Evolutionary conservation across 2,329 filamentous ascomycete species (phyloP).

Genomic region (Aureobasidium sp.): DNA sequence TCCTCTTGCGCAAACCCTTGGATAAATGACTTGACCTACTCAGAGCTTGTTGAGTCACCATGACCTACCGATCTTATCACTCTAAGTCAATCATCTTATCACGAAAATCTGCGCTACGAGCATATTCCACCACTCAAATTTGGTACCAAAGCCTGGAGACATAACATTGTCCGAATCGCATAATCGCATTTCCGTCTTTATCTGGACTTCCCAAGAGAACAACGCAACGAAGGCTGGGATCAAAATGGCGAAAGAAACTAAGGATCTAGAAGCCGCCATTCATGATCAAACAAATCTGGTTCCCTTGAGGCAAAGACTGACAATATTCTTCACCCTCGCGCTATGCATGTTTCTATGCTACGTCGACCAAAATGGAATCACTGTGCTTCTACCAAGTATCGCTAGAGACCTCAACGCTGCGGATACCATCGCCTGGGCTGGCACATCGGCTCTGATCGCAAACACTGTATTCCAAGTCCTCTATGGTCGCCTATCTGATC

Average conservation of each 20-base stretch:
- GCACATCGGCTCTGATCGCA: slow-evolving; percentile 47
- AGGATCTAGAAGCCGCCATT: slow-evolving; percentile 34
- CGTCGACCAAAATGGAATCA: slow-evolving; percentile 53
- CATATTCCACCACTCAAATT: not conserved
- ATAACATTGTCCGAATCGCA: not conserved
- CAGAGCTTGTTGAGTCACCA: not conserved
- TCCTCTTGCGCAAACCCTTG: too few relatives aligned
- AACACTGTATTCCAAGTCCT: slow-evolving; percentile 59
- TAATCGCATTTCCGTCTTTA: not conserved
- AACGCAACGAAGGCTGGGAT: too few relatives aligned
- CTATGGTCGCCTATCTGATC: slow-evolving; percentile 43
- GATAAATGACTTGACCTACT: too few relatives aligned
- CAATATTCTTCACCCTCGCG: slow-evolving; percentile 47
- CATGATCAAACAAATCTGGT: slow-evolving; percentile 54
- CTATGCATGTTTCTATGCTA: slow-evolving; percentile 49
- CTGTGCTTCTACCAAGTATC: slow-evolving; percentile 32
- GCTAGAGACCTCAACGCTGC: slow-evolving; percentile 32
- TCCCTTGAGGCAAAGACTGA: slow-evolving; percentile 42
- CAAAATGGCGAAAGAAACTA: slow-evolving; percentile 13
- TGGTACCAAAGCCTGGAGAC: not conserved
- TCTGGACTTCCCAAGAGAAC: not conserved
- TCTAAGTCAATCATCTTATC: not conserved
- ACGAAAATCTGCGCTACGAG: not conserved
- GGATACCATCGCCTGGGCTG: slow-evolving; percentile 51
- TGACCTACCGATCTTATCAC: not conserved